phyloP scores from a whole-genome alignment of 2,329 filamentous ascomycete genomes.

The Microascus cirrosus region DNA sequence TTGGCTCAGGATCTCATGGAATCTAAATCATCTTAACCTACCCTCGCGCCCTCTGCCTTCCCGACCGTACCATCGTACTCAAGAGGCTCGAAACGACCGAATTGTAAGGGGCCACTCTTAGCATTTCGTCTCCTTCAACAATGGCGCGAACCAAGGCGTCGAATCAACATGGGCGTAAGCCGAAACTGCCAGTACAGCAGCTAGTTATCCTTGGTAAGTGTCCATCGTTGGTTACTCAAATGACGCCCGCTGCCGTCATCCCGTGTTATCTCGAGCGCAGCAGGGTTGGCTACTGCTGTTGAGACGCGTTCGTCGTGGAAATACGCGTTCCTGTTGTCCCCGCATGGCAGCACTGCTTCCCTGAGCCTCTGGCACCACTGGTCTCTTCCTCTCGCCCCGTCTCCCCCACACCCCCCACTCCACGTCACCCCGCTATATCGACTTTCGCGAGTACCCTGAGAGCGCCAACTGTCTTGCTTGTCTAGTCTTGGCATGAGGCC shows the following conservation, averaged over 20 bases:
- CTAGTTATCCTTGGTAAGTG: conserved; percentile 63
- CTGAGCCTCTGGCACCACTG: neutral
- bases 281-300: neutral
- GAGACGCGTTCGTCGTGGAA: neutral
- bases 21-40: neutral
- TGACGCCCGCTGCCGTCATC: neutral
- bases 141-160: conserved; percentile 11
- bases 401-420: neutral
- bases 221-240: neutral
- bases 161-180: conserved; percentile 15
- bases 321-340: conserved; percentile 7
- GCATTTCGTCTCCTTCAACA: conserved; percentile 1
- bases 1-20: neutral
- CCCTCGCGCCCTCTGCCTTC: neutral
- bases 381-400: neutral
- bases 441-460: neutral
- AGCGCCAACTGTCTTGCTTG: neutral
- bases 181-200: conserved; percentile 66
- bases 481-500: neutral
- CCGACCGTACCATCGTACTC: neutral
- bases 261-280: neutral
- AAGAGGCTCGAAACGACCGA: neutral
- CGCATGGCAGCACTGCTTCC: conserved; percentile 1
- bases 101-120: neutral
- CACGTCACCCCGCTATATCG: neutral